Base-by-base conservation (phyloP, 345 rosid species). In the Atalantia buxifolia region DNA sequence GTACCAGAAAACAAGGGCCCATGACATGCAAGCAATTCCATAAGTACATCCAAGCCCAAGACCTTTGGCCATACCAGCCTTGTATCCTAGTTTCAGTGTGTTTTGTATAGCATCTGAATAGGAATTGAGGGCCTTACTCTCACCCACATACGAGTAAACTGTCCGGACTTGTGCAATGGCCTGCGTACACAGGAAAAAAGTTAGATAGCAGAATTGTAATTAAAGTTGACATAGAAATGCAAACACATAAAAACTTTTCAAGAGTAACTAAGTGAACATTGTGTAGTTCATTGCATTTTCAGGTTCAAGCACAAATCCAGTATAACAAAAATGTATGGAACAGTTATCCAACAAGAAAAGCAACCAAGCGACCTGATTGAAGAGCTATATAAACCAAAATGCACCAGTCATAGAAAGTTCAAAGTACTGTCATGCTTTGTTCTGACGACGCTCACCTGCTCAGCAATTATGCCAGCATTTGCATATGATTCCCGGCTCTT, bases 1-100 rank as follows among this genome's bases (percentile, higher is more conserved):
- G 16, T 97, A 97, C 99, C 99, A 97, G 76, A 97, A 97, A 35
- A 97, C 99, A 69, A 97, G 88, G n/a, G 99, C 99, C 99, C 99
- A 97, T 14, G 99, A 97, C 99, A 97, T 97, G 80, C 98, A 94
- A 56, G 99, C 99, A 71, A 97, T 97, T 48, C 99, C 99, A 79
- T 92, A 97, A 0, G 99, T 97, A 80, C 99, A 97, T 79, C 99
- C 99, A 28, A 97, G 86, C 25, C 99, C 99, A 84, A 97, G 87
- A 6, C 99, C 99, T 87, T 97, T 97, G 75, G 99, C 99, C 99
- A 97, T 93, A 18, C 99, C 99, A 27, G 99, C 99, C 86, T 94
- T 97, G 82, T 97, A 97, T 59, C 99, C 98, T 18, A 97, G 98
- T 86, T 97, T 94, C 66, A 97, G 86, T 0, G 98, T 94, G 78